Base-by-base conservation (phyloP, 495 filamentous ascomycete genomes). In the Penicillium soppii region DNA sequence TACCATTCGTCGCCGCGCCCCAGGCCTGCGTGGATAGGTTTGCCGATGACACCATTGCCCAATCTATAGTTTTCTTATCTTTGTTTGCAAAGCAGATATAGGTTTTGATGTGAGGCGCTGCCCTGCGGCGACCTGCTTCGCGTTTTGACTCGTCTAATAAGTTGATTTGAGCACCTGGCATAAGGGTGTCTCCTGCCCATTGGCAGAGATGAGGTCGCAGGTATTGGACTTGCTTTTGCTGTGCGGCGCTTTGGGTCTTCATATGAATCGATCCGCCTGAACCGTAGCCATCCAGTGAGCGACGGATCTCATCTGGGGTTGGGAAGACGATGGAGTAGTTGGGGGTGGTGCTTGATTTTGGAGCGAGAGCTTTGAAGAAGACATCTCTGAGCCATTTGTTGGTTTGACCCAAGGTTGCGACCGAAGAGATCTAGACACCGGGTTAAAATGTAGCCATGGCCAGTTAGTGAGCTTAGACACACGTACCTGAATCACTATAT, bases 1-100 rank as follows among this genome's bases (percentile, higher is more conserved):
- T 61, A 6, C 67, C 55, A 46, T 79, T 81, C 6, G 65, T 40
- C 13, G 71, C 72, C 13, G 82, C 80, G n/a, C 91, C 91, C 91
- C 91, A 96, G 0, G 91, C 91, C 62, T 96, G 91, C 47, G 83
- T 95, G 0, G 88, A 92, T 4, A 96, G 68, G 57, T 96, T 96
- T 12, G 91, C 90, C 7, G 88, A 90, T 1, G 89, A 91, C 6
- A 94, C 61, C 57, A 96, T 78, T 16, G 89, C 90, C 91, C 91
- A 96, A 58, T 92, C 89, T 30, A 95, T 89, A 0, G 53, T 65
- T 1, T 68, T 67, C 53, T 75, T 71, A 1, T 62, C 39, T 23
- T 53, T 30, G 45, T 82, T 70, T 8, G 74, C 61, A 60, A 85
- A 95, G 4, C 89, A 82, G 39, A 92, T 83, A 49, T 94, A 96